Evolutionary conservation across 768 basidiomycete genomes (phyloP).

Genomic region (Aureoboletus auriporus): DNA sequence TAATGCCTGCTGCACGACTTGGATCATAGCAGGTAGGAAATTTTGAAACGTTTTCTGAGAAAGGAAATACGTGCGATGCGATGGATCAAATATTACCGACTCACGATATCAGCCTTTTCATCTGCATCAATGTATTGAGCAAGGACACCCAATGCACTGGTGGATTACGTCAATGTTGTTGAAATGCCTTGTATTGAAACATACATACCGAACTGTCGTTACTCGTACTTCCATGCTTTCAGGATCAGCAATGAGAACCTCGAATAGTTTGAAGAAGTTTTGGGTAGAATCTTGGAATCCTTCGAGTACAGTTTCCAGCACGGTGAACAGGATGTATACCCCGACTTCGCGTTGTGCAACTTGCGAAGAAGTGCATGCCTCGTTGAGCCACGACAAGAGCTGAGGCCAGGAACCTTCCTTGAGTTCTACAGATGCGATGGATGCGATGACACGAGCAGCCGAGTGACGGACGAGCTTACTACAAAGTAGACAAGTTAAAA

Average conservation of each 20-base stretch:
- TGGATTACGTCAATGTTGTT: constrained; percentile 4
- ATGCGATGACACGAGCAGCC: constrained; percentile 86
- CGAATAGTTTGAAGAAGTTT: constrained; percentile 78
- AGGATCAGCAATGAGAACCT: constrained; percentile 66
- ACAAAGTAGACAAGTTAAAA: constrained; percentile 10
- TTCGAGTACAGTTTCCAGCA: constrained; percentile 88
- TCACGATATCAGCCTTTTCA: constrained; percentile 82
- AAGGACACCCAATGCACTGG: constrained; percentile 82
- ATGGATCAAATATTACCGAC: constrained; percentile 25
- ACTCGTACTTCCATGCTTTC: constrained; percentile 89
- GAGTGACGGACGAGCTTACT: constrained; percentile 92
- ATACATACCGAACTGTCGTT: constrained; percentile 71
- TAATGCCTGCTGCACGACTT: constrained; percentile 81
- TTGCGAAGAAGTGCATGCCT: constrained; percentile 64
- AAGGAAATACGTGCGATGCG: not conserved
- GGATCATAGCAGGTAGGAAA: constrained; percentile 83
- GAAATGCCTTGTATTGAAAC: not conserved
- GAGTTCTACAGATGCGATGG: constrained; percentile 88
- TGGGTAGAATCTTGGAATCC: constrained; percentile 76
- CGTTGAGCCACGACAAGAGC: constrained; percentile 83
- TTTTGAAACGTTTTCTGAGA: constrained; percentile 79
- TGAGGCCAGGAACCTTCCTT: constrained; percentile 75
- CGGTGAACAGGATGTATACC: constrained; percentile 83
- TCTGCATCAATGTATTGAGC: constrained; percentile 89
- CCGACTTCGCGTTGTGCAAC: constrained; percentile 88